Percentiles rank a stretch among this genome's conserved stretches.
Evolutionary conservation across 2,329 filamentous ascomycete species (phyloP).

Genomic region (Myriangium duriaei): DNA sequence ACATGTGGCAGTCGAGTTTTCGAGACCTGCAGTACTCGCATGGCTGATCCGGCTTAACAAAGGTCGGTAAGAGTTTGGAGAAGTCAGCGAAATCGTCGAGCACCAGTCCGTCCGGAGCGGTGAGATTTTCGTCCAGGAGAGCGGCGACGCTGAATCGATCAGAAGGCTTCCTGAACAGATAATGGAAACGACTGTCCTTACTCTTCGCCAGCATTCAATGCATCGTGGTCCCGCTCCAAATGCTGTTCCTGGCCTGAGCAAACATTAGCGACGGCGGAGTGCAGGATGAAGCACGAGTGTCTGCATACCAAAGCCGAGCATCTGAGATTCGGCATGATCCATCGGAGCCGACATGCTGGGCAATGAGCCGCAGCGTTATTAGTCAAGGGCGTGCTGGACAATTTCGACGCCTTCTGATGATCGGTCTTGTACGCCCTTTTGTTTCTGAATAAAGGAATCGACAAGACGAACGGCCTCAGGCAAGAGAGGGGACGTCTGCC

Average conservation of each 20-base stretch:
- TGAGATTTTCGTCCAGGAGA: conserved; percentile 11
- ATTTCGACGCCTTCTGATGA: too few species aligned
- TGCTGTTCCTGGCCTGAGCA: not conserved
- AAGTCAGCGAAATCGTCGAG: conserved; percentile 30
- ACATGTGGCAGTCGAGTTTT: conserved; percentile 35
- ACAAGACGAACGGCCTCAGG: not conserved
- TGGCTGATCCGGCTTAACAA: conserved; percentile 31
- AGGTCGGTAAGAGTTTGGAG: conserved; percentile 34
- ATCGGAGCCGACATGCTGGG: too few species aligned
- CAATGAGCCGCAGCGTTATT: too few species aligned
- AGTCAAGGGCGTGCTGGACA: too few species aligned
- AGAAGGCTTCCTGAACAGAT: too few species aligned
- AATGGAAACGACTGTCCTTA: too few species aligned
- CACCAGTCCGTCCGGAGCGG: not conserved
- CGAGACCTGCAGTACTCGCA: conserved; percentile 37
- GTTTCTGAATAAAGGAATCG: not conserved
- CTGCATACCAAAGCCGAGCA: too few species aligned
- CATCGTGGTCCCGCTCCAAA: not conserved
- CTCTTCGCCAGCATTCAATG: not conserved
- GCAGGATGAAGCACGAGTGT: not conserved
- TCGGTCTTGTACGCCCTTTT: not conserved
- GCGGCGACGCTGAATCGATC: too few species aligned
- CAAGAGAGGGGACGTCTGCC: not conserved
- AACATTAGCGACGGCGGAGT: not conserved
- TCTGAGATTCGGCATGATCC: too few species aligned